Conservation (phyloP, 192 early-diverging fungal species). For the Oehlia diaphana region DNA sequence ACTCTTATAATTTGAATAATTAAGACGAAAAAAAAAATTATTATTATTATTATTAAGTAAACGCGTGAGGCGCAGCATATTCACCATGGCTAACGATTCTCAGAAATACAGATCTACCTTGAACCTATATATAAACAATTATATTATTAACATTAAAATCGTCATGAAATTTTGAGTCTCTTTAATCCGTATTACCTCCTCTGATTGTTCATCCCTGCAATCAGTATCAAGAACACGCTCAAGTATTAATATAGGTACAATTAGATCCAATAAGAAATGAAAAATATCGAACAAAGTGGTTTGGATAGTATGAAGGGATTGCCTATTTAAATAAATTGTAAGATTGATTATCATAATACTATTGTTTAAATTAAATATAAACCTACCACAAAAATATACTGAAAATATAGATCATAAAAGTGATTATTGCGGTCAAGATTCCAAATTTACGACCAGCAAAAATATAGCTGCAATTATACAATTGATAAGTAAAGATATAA, state of each 20-base stretch:
- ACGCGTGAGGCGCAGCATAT: not conserved
- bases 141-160: not conserved
- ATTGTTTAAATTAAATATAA: not conserved
- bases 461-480: too few species aligned
- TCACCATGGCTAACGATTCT: not conserved
- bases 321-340: not conserved
- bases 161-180: not conserved
- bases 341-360: not conserved
- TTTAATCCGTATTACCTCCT: not conserved
- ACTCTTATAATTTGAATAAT: not conserved
- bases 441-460: not conserved
- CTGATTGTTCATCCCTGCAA: not conserved
- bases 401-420: not conserved
- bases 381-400: not conserved
- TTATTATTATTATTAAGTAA: too few species aligned
- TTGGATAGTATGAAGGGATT: not conserved
- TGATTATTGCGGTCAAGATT: not conserved
- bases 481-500: too few species aligned
- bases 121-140: not conserved
- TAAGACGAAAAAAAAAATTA: not conserved
- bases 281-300: not conserved
- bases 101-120: not conserved
- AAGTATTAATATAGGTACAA: not conserved
- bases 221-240: too few species aligned
- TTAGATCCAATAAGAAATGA: not conserved